Conservation (phyloP, 2,329 filamentous ascomycete species). For the Scedosporium minutisporum region DNA sequence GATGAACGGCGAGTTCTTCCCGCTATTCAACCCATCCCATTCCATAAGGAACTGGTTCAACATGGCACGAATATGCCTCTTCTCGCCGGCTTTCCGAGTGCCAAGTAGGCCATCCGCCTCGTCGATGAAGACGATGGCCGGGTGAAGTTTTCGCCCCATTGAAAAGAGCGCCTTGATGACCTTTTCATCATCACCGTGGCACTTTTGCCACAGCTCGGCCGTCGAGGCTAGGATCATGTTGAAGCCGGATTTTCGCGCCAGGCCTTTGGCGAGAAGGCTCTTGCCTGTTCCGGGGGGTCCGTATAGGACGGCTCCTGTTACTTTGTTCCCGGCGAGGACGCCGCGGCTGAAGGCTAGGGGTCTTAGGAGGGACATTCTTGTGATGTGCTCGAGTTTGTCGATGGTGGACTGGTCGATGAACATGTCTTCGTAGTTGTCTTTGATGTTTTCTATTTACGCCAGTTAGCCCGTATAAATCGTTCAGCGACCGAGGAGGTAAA, state of each 20-base stretch:
- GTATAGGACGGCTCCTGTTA: slow-evolving; percentile 74
- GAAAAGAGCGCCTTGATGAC: slow-evolving; percentile 91
- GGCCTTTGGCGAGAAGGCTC: slow-evolving; percentile 92
- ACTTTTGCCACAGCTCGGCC: slow-evolving; percentile 99
- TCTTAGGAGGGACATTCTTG: not conserved
- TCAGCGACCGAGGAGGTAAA: too few relatives aligned
- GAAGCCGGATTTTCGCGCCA: slow-evolving; percentile 90
- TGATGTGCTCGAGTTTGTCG: slow-evolving; percentile 1
- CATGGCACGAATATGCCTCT: slow-evolving; percentile 94
- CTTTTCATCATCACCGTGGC: slow-evolving; percentile 94
- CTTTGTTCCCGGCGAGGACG: slow-evolving; percentile 10
- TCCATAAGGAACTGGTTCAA: slow-evolving; percentile 86
- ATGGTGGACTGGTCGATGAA: not conserved
- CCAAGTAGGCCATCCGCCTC: slow-evolving; percentile 98
- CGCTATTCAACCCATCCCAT: slow-evolving; percentile 95
- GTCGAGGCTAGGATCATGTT: slow-evolving; percentile 98
- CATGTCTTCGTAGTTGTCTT: slow-evolving; percentile 2
- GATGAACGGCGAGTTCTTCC: slow-evolving; percentile 99
- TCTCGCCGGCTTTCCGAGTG: slow-evolving; percentile 89
- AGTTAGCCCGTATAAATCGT: not conserved
- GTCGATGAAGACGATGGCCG: slow-evolving; percentile 99
- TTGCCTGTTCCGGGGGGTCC: slow-evolving; percentile 97
- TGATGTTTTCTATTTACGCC: not conserved
- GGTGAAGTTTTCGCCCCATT: slow-evolving; percentile 91
- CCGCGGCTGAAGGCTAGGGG: slow-evolving; percentile 12